phyloP scores from a whole-genome alignment of 2,329 filamentous ascomycete species.

The Emmonsiellopsis sp. region DNA sequence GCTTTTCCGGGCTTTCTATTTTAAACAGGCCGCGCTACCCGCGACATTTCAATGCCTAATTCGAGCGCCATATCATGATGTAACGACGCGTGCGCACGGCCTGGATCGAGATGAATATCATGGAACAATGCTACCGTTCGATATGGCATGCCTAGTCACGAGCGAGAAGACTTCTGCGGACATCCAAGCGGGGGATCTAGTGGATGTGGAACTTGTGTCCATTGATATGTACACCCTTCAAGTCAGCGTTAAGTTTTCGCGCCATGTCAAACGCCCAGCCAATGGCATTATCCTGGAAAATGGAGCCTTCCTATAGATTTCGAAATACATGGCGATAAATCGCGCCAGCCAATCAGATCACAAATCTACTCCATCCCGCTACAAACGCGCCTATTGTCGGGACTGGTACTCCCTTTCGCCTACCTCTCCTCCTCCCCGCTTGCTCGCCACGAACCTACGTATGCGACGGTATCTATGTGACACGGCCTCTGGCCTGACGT shows the following conservation, averaged over 20 bases:
- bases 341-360: too few species aligned
- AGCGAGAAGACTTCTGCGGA: conserved; percentile 2
- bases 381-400: too few species aligned
- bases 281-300: conserved; percentile 1
- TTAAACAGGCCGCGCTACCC: conserved; percentile 43
- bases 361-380: too few species aligned
- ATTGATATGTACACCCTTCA: conserved; percentile 12
- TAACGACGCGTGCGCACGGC: conserved; percentile 10
- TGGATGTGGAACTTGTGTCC: conserved; percentile 11
- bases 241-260: conserved; percentile 8
- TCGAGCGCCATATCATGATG: conserved; percentile 22
- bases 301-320: background rate
- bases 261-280: conserved; percentile 9
- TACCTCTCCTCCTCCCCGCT: too few species aligned
- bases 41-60: conserved; percentile 33
- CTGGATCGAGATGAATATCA: conserved; percentile 6
- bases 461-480: too few species aligned
- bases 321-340: too few species aligned
- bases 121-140: conserved; percentile 13
- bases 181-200: conserved; percentile 11
- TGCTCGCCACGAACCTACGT: too few species aligned
- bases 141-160: conserved; percentile 11
- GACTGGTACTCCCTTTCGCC: too few species aligned
- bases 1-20: conserved; percentile 49
- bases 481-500: too few species aligned